A percentile compares a stretch with the other conserved stretches of the same genome.
Evolutionary conservation across 805 yeast species (phyloP).

Genomic region (Candida broadrunensis): DNA sequence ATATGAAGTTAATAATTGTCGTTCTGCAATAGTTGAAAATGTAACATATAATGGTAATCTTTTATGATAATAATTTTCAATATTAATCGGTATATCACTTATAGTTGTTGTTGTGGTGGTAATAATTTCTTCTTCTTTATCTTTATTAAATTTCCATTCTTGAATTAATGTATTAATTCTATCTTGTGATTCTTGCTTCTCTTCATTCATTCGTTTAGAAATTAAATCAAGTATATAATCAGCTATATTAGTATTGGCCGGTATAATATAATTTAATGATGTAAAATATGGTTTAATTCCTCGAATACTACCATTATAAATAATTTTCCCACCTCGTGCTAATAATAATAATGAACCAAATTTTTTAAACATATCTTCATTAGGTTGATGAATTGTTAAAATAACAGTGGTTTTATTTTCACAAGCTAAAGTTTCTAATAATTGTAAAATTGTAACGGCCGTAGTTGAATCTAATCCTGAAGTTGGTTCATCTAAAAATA

Average conservation of each 20-base stretch:
- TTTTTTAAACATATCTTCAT: conserved; percentile 56
- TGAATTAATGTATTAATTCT: conserved; percentile 24
- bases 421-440: conserved; percentile 53
- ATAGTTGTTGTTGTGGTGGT: background rate
- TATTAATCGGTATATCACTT: too few relatives aligned
- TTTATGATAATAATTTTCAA: conserved; percentile 36
- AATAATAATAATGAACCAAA: conserved; percentile 73
- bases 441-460: conserved; percentile 61
- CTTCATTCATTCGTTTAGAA: conserved; percentile 39
- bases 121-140: background rate
- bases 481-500: conserved; percentile 84
- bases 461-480: conserved; percentile 85
- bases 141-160: conserved; percentile 19
- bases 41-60: conserved; percentile 22
- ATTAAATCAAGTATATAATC: conserved; percentile 72
- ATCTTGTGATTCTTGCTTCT: conserved; percentile 13
- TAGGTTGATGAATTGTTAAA: conserved; percentile 82
- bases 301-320: conserved; percentile 58
- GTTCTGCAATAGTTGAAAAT: conserved; percentile 25
- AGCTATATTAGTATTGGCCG: conserved; percentile 64
- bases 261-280: conserved; percentile 52
- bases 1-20: conserved; percentile 33
- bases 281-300: conserved; percentile 48
- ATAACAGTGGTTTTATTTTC: conserved; percentile 64
- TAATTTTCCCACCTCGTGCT: conserved; percentile 70